phyloP scores from a whole-genome alignment of 306 rosid species.

The Pueraria montana region DNA sequence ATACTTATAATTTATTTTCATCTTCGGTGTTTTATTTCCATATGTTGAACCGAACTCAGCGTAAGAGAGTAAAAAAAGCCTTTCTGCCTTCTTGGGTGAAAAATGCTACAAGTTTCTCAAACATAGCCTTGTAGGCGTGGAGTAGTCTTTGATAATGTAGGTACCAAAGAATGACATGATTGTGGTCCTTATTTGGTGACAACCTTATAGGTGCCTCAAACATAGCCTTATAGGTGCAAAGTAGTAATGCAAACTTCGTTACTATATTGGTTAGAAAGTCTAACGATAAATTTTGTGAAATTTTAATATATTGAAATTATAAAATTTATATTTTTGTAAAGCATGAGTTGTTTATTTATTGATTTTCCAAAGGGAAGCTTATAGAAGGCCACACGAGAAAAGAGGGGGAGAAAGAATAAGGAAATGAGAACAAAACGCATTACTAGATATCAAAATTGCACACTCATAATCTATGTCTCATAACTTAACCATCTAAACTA shows the following conservation, averaged over 20 bases:
- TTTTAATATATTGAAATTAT: not conserved
- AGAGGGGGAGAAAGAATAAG: no score
- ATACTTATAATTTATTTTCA: no score
- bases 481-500: not conserved
- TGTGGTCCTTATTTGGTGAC: constrained; percentile 13
- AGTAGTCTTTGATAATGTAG: not conserved
- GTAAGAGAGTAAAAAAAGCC: no score
- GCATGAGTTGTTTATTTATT: not conserved
- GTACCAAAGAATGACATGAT: not conserved
- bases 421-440: not conserved
- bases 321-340: not conserved
- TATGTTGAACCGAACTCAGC: no score
- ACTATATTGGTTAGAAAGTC: not conserved
- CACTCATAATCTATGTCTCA: not conserved
- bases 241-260: not conserved
- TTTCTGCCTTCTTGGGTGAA: no score
- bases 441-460: not conserved
- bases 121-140: not conserved
- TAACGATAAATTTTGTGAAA: not conserved
- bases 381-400: not conserved
- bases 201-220: not conserved
- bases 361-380: not conserved
- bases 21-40: no score
- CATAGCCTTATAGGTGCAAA: not conserved
- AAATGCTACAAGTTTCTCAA: no score